These are phyloP conservation scores for Fremontodendron californicum DNA, from an alignment of 345 rosid genomes.

Conservation along the genomic window DNA sequence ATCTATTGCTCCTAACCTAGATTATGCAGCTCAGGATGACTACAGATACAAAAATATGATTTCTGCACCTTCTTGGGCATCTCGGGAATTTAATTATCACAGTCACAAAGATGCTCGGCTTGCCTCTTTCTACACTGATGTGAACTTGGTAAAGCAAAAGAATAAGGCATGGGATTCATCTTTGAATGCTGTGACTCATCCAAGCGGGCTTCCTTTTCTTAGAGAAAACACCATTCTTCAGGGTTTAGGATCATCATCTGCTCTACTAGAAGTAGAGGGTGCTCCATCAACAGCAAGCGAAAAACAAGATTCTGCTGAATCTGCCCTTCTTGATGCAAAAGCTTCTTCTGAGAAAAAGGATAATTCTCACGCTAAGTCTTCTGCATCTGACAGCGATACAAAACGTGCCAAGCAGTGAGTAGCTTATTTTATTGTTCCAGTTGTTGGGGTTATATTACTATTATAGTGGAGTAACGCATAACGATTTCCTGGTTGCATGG, in stretches of 20 bases:
- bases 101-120: conserved; percentile 46
- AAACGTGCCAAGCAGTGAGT: conserved; percentile 92
- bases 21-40: conserved; percentile 62
- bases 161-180: conserved; percentile 50
- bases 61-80: conserved; percentile 52
- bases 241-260: conserved; percentile 44
- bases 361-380: conserved; percentile 36
- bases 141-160: conserved; percentile 44
- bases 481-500: neutral
- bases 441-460: neutral
- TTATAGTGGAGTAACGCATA: neutral
- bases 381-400: conserved; percentile 54
- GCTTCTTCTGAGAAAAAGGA: conserved; percentile 54
- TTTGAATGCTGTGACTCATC: conserved; percentile 34
- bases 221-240: conserved; percentile 48
- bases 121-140: conserved; percentile 43
- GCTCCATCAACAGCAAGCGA: conserved; percentile 41
- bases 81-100: conserved; percentile 59
- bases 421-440: conserved; percentile 15
- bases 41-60: conserved; percentile 40
- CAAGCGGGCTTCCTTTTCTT: conserved; percentile 42
- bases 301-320: conserved; percentile 56
- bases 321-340: conserved; percentile 49
- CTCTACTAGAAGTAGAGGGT: conserved; percentile 47
- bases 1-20: conserved; percentile 51